These are phyloP conservation scores for Magnusiomyces ingens DNA, from an alignment of 1,139 yeast genomes.

Conservation along the genomic window DNA sequence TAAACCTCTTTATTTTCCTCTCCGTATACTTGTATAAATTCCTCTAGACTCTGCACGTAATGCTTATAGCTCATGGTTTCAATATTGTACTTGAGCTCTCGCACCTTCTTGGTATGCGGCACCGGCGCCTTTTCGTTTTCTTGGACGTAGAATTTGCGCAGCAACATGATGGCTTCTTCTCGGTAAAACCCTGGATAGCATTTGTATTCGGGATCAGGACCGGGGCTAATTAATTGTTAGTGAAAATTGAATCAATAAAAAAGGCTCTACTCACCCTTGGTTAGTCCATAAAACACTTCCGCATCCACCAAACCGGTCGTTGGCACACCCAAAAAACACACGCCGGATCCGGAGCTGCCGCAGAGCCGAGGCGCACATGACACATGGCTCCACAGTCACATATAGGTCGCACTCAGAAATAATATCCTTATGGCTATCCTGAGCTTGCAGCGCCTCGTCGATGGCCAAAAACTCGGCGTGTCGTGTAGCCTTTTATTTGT, in stretches of 20 bases:
- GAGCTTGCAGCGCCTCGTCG: slow-evolving; percentile 41
- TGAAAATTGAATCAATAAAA: background rate
- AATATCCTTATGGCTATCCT: slow-evolving; percentile 27
- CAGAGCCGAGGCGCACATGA: slow-evolving; percentile 94
- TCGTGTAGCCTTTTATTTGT: slow-evolving; percentile 50
- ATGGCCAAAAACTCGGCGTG: slow-evolving; percentile 92
- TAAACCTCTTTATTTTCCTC: background rate
- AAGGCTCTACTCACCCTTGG: slow-evolving; percentile 6
- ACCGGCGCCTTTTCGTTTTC: slow-evolving; percentile 82
- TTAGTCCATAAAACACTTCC: slow-evolving; percentile 62
- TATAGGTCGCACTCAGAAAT: slow-evolving; percentile 56
- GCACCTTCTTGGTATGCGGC: slow-evolving; percentile 67
- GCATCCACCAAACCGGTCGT: slow-evolving; percentile 94
- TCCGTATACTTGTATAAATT: slow-evolving; percentile 1
- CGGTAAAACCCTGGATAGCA: slow-evolving; percentile 75
- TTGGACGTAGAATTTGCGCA: slow-evolving; percentile 75
- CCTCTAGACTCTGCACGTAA: background rate
- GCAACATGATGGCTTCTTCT: slow-evolving; percentile 72
- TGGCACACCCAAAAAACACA: slow-evolving; percentile 87
- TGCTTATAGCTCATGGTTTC: background rate
- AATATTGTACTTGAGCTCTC: slow-evolving; percentile 62
- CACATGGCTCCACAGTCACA: slow-evolving; percentile 97
- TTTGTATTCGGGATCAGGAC: slow-evolving; percentile 38
- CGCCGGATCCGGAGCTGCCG: slow-evolving; percentile 67
- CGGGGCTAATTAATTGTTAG: background rate